A percentile compares a stretch with the other conserved stretches of the same genome.
These are phyloP conservation scores for Talaromyces adpressus DNA, from an alignment of 495 filamentous ascomycete species.

Conservation along the genomic window DNA sequence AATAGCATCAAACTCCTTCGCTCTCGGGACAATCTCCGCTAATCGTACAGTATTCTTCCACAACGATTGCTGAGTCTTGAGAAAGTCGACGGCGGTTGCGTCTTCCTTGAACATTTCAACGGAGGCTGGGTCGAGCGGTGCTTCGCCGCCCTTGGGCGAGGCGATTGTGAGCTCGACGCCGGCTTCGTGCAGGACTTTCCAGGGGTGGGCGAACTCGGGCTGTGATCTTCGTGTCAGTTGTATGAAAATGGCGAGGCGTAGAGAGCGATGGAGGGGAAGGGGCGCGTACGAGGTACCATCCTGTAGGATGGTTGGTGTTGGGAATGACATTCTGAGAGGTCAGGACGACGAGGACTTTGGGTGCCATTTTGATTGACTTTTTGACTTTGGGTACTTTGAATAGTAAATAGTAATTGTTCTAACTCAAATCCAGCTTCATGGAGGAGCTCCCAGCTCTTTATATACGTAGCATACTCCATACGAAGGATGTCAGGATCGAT, in stretches of 20 bases:
- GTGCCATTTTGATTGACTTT: slow-evolving; percentile 20
- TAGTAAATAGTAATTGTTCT: neutral
- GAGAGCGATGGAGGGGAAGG: neutral
- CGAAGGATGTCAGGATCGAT: neutral
- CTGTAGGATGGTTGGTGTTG: slow-evolving; percentile 46
- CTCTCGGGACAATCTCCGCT: slow-evolving; percentile 39
- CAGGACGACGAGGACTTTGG: slow-evolving; percentile 63
- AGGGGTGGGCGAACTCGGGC: slow-evolving; percentile 69
- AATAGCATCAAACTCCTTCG: slow-evolving; percentile 57
- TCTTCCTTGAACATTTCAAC: slow-evolving; percentile 55
- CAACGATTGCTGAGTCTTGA: slow-evolving; percentile 40
- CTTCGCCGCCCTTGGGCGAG: slow-evolving; percentile 60
- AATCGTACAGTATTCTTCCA: slow-evolving; percentile 60
- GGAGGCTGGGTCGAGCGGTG: slow-evolving; percentile 60
- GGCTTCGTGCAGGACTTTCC: slow-evolving; percentile 49
- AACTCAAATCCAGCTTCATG: neutral
- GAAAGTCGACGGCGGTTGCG: slow-evolving; percentile 42
- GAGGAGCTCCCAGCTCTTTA: neutral
- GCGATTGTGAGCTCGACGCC: slow-evolving; percentile 48
- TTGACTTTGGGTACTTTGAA: neutral
- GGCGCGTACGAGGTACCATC: slow-evolving; percentile 61
- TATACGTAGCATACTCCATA: neutral
- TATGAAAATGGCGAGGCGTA: neutral
- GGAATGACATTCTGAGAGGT: slow-evolving; percentile 53
- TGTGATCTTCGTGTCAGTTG: slow-evolving; percentile 16